A percentile compares a stretch with the other conserved stretches of the same genome.
phyloP scores from a whole-genome alignment of 1,284 basidiomycete species.

The Austroboletus niveus region DNA sequence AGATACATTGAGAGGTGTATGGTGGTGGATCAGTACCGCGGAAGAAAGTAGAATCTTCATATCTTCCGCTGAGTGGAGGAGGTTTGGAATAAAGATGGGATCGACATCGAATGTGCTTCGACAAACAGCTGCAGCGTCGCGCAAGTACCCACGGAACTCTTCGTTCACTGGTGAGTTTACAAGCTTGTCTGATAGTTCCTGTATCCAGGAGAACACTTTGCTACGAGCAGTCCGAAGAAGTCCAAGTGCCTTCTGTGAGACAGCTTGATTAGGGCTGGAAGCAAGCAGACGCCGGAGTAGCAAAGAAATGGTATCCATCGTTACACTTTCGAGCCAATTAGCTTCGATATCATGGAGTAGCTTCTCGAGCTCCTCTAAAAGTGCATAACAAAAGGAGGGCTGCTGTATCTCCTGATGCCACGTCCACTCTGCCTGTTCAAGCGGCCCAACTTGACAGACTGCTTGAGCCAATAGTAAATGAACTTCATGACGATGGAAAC shows the following conservation, averaged over 20 bases:
- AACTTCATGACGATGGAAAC: slow-evolving; percentile 39
- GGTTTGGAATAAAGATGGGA: slow-evolving; percentile 8
- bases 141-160: slow-evolving; percentile 29
- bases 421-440: slow-evolving; percentile 15
- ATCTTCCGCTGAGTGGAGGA: slow-evolving; percentile 28
- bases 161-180: slow-evolving; percentile 19
- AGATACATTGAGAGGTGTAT: slow-evolving; percentile 13
- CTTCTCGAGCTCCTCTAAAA: slow-evolving; percentile 35
- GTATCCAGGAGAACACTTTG: slow-evolving; percentile 38
- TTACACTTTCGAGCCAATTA: slow-evolving; percentile 44
- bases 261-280: slow-evolving; percentile 12
- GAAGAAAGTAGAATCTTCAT: slow-evolving; percentile 36
- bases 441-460: slow-evolving; percentile 41
- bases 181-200: slow-evolving; percentile 28
- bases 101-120: slow-evolving; percentile 41
- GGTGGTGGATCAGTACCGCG: slow-evolving; percentile 35
- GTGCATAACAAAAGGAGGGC: slow-evolving; percentile 32
- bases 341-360: slow-evolving; percentile 31
- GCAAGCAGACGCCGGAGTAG: slow-evolving; percentile 37
- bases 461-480: slow-evolving; percentile 41
- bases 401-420: slow-evolving; percentile 37
- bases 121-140: slow-evolving; percentile 39
- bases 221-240: slow-evolving; percentile 34
- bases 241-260: slow-evolving; percentile 4
- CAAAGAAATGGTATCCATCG: slow-evolving; percentile 37